Evolutionary conservation across 1,139 yeast genomes (phyloP), one percentile per base, ranked within the genome.

Genomic region (Hyphopichia pseudoburtonii): DNA sequence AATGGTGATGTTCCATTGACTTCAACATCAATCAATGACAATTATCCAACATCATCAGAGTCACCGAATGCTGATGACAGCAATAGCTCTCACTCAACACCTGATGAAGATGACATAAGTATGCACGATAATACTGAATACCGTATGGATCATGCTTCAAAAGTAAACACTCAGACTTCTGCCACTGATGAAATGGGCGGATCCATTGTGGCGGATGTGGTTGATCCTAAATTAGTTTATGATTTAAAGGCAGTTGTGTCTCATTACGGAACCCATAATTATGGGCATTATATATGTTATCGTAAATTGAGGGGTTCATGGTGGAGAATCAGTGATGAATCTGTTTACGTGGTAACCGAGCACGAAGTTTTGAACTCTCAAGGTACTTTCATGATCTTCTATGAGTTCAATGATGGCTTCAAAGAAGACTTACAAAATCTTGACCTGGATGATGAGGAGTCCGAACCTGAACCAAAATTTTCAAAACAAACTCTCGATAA

Each of bases 301-400:
- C 78, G 97, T 51, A 82, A 80, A 50, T 74, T 70, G 41, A 74
- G 94, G 50, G 95, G 94, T 1, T 73, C 80, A 10, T 90, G 97
- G 97, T 89, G 96, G 96, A 77, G 96, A 57, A 82, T 89, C 17
- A 84, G 95, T 51, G 97, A 90, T 60, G 96, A 90, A 53, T 80
- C 82, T 2, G 95, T 89, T 3, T 80, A 86, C 45, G 76, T 86
- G 17, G 89, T 88, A 2, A 76, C 79, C 17, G 95, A 87, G 55
- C 76, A 76, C 7, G 95, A 89, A 56, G 97, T 88, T 1, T 64
- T 86, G 41, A 71, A 73, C 12, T 80, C 90, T 3, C 94, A 86
- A 43, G 97, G 97, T 16, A 89, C 94, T 0, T 90, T 89, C 51
- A 87, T 90, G 96, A 60, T 90, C 46, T 90, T 90, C 54, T 90